These are phyloP conservation scores for Podospora pseudocomata DNA, from an alignment of 495 filamentous ascomycete genomes.

Conservation along the genomic window DNA sequence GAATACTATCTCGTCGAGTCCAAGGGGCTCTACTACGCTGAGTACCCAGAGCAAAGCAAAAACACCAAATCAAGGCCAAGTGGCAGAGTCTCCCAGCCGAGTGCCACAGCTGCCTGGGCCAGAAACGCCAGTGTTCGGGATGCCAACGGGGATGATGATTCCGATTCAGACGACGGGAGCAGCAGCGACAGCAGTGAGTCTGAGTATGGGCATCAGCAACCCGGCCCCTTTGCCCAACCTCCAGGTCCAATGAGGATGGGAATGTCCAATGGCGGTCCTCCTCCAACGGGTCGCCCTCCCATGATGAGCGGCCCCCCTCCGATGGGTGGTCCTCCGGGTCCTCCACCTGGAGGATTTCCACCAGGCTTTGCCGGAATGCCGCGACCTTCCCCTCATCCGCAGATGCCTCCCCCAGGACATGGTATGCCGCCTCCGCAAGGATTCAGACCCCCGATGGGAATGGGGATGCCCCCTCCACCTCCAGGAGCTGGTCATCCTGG, in stretches of 20 bases:
- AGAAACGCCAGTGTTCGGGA: neutral
- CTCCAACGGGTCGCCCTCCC: neutral
- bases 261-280: neutral
- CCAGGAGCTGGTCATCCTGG: neutral
- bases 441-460: neutral
- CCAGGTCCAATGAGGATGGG: neutral
- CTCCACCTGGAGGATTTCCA: neutral
- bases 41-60: constrained; percentile 8
- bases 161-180: constrained; percentile 8
- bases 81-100: constrained; percentile 2
- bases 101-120: constrained; percentile 3
- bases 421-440: neutral
- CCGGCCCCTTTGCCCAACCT: neutral
- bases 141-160: neutral
- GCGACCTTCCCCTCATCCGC: neutral
- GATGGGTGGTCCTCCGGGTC: constrained; percentile 3
- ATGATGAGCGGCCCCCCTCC: neutral
- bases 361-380: neutral
- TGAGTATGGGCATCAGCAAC: neutral
- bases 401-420: neutral
- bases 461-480: neutral
- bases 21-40: constrained; percentile 13
- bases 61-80: neutral
- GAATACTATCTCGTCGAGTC: constrained; percentile 19
- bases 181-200: constrained; percentile 3